These are phyloP conservation scores for Ceratocystis colombiana DNA, from an alignment of 2,329 filamentous ascomycete genomes.

Conservation along the genomic window DNA sequence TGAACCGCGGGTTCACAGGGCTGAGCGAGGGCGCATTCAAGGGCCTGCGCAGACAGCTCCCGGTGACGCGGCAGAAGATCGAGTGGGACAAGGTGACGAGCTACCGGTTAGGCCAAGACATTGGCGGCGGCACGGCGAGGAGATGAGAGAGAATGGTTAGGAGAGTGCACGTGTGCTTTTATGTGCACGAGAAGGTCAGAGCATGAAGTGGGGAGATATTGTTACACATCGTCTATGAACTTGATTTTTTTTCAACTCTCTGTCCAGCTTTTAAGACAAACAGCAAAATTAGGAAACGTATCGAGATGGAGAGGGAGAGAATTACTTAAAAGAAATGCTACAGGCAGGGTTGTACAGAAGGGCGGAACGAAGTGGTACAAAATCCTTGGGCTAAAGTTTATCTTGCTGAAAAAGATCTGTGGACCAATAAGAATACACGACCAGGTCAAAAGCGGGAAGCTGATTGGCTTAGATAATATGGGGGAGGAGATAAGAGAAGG, in stretches of 20 bases:
- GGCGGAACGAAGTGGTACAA: neutral
- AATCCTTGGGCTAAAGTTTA: neutral
- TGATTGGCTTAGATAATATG: neutral
- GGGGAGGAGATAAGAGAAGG: neutral
- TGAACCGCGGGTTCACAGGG: slow-evolving; percentile 80
- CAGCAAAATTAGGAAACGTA: neutral
- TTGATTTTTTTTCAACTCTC: neutral
- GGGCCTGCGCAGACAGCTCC: slow-evolving; percentile 78
- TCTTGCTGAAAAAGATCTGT: neutral
- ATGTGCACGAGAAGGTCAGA: no score
- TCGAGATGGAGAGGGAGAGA: neutral
- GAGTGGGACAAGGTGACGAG: slow-evolving; percentile 98
- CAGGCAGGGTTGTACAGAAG: neutral
- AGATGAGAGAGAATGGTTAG: slow-evolving; percentile 33
- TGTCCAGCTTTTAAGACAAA: neutral
- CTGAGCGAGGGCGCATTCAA: slow-evolving; percentile 95
- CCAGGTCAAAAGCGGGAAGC: neutral
- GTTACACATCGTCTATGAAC: neutral
- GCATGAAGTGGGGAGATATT: neutral
- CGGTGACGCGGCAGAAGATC: slow-evolving; percentile 95
- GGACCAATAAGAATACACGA: neutral
- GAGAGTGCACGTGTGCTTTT: no score
- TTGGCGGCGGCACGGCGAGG: slow-evolving; percentile 55
- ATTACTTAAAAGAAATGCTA: no score
- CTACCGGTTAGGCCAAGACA: slow-evolving; percentile 75